Evolutionary conservation across 2,329 filamentous ascomycete genomes (phyloP).

Genomic region (Cercospora canescens): DNA sequence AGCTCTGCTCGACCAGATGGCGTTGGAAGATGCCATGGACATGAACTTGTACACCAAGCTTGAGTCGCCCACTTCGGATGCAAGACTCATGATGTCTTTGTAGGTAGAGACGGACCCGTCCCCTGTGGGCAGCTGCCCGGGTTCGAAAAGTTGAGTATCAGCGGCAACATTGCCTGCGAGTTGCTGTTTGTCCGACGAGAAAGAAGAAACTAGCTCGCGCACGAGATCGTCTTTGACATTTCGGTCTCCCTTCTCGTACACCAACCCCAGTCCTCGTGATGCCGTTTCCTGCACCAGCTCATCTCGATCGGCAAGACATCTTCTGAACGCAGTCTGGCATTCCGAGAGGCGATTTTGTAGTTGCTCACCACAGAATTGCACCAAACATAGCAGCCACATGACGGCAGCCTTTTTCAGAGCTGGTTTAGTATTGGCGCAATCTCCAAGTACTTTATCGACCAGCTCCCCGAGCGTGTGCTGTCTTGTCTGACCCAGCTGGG

Average conservation of each 20-base stretch:
- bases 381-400: slow-evolving; percentile 89
- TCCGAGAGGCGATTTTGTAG: slow-evolving; percentile 74
- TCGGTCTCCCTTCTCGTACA: slow-evolving; percentile 89
- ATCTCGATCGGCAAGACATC: slow-evolving; percentile 81
- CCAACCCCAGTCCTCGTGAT: slow-evolving; percentile 83
- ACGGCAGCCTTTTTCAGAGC: slow-evolving; percentile 87
- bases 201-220: slow-evolving; percentile 82
- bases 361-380: slow-evolving; percentile 87
- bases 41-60: slow-evolving; percentile 98
- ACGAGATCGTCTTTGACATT: slow-evolving; percentile 79
- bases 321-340: slow-evolving; percentile 84
- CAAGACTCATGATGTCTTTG: slow-evolving; percentile 92
- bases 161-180: slow-evolving; percentile 75
- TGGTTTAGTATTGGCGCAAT: slow-evolving; percentile 84
- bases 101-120: slow-evolving; percentile 93
- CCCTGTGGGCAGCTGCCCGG: slow-evolving; percentile 83
- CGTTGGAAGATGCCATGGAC: slow-evolving; percentile 92
- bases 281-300: slow-evolving; percentile 96
- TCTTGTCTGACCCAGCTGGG: slow-evolving; percentile 38
- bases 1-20: slow-evolving; percentile 95
- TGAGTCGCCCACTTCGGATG: slow-evolving; percentile 95
- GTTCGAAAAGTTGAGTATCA: slow-evolving; percentile 91
- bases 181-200: slow-evolving; percentile 73
- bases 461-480: slow-evolving; percentile 52
- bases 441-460: slow-evolving; percentile 70